These are phyloP conservation scores for Nakazawaea sp. DNA, from an alignment of 805 yeast genomes.

Conservation along the genomic window DNA sequence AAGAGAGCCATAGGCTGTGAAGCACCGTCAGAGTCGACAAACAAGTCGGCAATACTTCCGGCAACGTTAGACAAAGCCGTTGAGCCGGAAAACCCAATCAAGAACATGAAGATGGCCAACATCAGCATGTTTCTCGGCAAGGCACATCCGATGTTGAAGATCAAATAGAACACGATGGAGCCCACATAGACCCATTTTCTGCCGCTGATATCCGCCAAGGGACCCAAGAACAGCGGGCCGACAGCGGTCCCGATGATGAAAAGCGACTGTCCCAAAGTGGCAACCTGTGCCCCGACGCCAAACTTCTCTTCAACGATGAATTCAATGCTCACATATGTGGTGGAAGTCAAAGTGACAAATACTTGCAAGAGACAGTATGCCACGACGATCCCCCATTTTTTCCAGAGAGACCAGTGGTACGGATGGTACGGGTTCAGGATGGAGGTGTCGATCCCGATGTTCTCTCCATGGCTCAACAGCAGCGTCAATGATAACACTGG, in stretches of 20 bases:
- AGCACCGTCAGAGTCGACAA: constrained; percentile 26
- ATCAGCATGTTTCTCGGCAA: constrained; percentile 25
- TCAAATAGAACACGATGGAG: constrained; percentile 20
- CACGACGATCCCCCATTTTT: constrained; percentile 19
- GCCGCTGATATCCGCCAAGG: constrained; percentile 28
- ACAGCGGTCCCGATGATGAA: constrained; percentile 28
- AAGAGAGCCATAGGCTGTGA: constrained; percentile 29
- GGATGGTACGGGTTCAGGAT: constrained; percentile 26
- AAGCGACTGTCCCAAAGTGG: constrained; percentile 27
- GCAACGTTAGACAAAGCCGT: constrained; percentile 27
- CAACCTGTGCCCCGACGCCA: constrained; percentile 22
- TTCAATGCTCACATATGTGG: constrained; percentile 25
- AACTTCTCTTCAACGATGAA: constrained; percentile 20
- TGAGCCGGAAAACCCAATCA: constrained; percentile 25
- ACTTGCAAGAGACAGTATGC: constrained; percentile 23
- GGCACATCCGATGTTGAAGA: constrained; percentile 28
- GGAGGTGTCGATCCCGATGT: constrained; percentile 11
- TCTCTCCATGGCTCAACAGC: constrained; percentile 10
- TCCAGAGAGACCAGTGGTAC: constrained; percentile 20
- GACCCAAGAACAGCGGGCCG: constrained; percentile 29
- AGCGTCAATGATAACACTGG: constrained; percentile 9
- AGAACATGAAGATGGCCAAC: constrained; percentile 25
- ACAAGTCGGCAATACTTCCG: constrained; percentile 28
- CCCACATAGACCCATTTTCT: constrained; percentile 29
- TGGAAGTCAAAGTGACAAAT: constrained; percentile 25